Evolutionary conservation across 441 rosid genomes (phyloP).

Genomic region (Eutrema salsugineum): DNA sequence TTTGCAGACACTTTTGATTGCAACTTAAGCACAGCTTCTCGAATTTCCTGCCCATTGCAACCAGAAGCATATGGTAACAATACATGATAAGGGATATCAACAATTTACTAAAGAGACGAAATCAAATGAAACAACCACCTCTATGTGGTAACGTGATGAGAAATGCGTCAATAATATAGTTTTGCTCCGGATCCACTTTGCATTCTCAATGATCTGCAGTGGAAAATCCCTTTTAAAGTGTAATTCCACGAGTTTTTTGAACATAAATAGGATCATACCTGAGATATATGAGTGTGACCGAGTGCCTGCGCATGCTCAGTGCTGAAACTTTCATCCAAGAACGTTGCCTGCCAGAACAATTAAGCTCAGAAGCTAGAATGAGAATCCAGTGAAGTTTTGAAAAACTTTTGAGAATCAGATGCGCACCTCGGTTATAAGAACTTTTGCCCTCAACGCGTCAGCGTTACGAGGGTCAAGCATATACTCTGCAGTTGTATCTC

Average conservation of each 20-base stretch:
- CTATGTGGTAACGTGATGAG: slow-evolving; percentile 80
- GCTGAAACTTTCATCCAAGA: slow-evolving; percentile 64
- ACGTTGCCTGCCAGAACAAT: slow-evolving; percentile 57
- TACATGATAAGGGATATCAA: background rate
- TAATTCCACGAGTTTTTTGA: background rate
- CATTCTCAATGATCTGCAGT: slow-evolving; percentile 75
- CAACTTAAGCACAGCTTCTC: slow-evolving; percentile 65
- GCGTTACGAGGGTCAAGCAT: slow-evolving; percentile 95
- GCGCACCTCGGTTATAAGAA: slow-evolving; percentile 88
- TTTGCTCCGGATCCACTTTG: slow-evolving; percentile 87
- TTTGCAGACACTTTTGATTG: slow-evolving; percentile 79
- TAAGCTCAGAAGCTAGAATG: slow-evolving; percentile 16
- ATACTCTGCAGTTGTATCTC: slow-evolving; percentile 90
- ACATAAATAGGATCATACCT: slow-evolving; percentile 42
- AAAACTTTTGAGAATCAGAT: background rate
- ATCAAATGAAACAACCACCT: slow-evolving; percentile 46
- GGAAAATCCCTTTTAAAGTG: background rate
- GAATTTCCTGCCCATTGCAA: slow-evolving; percentile 63
- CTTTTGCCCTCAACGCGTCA: slow-evolving; percentile 91
- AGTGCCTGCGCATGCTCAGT: slow-evolving; percentile 62
- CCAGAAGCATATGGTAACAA: background rate
- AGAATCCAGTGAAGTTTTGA: background rate
- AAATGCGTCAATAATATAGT: slow-evolving; percentile 80
- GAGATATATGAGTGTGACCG: slow-evolving; percentile 70
- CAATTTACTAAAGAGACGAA: background rate